Conservation (phyloP, 192 early-diverging fungal genomes). For the Backusella tuberculispora region DNA sequence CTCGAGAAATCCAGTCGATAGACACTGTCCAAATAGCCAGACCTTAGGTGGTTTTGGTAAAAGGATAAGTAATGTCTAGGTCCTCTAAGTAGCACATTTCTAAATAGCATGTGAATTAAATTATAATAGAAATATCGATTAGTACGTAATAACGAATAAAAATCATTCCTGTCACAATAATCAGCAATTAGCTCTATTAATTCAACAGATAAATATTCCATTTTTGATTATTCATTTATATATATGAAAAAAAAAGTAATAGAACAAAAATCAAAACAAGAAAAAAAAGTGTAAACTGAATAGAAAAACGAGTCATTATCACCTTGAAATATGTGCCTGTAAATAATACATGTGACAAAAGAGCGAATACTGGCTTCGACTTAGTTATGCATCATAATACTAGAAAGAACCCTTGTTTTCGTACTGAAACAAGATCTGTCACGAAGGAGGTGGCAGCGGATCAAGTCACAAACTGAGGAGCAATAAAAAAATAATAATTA, state of each 20-base stretch:
- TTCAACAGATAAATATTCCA: conserved; percentile 8
- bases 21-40: conserved; percentile 5
- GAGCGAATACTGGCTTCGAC: neutral
- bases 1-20: conserved; percentile 22
- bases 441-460: neutral
- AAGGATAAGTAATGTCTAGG: conserved; percentile 22
- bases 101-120: conserved; percentile 5
- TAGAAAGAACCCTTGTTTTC: conserved; percentile 13
- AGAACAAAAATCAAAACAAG: neutral
- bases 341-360: neutral
- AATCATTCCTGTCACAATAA: neutral
- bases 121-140: conserved; percentile 14
- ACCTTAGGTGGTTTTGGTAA: neutral
- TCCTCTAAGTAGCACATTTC: conserved; percentile 10
- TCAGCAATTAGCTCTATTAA: conserved; percentile 1
- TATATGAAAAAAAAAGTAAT: no score
- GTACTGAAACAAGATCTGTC: conserved; percentile 9
- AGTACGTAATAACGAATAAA: neutral
- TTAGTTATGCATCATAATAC: neutral
- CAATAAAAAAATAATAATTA: neutral
- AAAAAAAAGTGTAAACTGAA: neutral
- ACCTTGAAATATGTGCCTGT: neutral
- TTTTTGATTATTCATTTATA: neutral
- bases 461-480: conserved; percentile 14
- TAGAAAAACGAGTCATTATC: neutral